Percentiles rank a stretch among this genome's conserved stretches.
Evolutionary conservation across 805 yeast genomes (phyloP).

Genomic region (Metschnikowia lochheadii): DNA sequence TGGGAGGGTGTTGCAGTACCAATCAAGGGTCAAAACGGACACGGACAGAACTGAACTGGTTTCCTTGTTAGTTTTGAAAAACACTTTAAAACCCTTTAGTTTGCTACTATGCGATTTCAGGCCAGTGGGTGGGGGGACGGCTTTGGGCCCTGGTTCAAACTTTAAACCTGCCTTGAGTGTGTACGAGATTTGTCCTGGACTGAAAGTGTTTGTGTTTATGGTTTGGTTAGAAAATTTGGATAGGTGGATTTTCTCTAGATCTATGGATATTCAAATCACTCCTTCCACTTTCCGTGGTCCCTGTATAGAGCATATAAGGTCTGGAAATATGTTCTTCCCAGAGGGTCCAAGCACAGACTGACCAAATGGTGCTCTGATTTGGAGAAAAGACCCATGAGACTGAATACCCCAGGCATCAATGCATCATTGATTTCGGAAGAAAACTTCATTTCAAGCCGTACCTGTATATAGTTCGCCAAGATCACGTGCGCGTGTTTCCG

Average conservation of each 20-base stretch:
- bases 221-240: too few relatives aligned
- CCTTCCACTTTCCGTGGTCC: constrained; percentile 79
- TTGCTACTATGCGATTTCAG: too few relatives aligned
- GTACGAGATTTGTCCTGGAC: too few relatives aligned
- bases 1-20: too few relatives aligned
- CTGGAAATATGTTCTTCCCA: constrained; percentile 66
- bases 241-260: neutral
- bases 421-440: constrained; percentile 42
- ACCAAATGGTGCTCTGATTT: constrained; percentile 59
- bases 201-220: too few relatives aligned
- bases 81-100: too few relatives aligned
- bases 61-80: too few relatives aligned
- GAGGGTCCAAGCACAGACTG: constrained; percentile 60
- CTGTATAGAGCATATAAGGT: constrained; percentile 68
- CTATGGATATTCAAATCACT: neutral
- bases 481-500: constrained; percentile 61
- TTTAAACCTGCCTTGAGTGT: too few relatives aligned
- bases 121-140: too few relatives aligned
- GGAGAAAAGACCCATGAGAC: constrained; percentile 67
- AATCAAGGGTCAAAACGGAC: too few relatives aligned
- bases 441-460: constrained; percentile 50
- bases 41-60: too few relatives aligned
- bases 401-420: constrained; percentile 53
- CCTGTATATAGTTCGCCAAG: constrained; percentile 53
- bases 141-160: too few relatives aligned